Base-by-base conservation (phyloP, 139 green algal species). In the Chlorella sp. region DNA sequence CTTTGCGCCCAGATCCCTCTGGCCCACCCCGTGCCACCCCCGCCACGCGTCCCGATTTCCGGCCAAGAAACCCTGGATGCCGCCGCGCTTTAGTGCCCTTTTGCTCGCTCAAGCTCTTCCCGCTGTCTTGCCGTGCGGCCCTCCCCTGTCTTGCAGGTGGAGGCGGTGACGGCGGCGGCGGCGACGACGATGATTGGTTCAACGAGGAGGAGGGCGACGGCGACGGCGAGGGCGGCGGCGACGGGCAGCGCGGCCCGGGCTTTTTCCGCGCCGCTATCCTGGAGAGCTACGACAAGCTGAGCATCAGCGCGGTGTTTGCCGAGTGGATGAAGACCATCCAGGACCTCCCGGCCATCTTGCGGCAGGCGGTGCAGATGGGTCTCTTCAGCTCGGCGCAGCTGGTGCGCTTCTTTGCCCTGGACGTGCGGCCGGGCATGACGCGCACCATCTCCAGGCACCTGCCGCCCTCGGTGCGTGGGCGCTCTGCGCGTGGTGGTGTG, bases 381-480 rank as follows among this genome's bases (percentile, higher is more conserved):
- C 79, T 99, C 49, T 93, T 98, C 77, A 94, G 85, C 76, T 94
- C 85, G 1, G 90, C 91, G 0, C 91, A 97, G 79, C 81, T 99
- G 1, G 87, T 94, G 26, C 87, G 95, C 61, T 99, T 98, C 77
- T 83, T 97, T 62, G 86, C 86, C 55, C 92, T 97, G 85, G 91
- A 98, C 65, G 88, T 94, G 31, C 85, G 94, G 5, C 95, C 95
- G 14, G 93, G 83, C 72, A 59, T 97, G 2, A 90, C 90, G 4
- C 86, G 95, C 42, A 79, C 80, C 10, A 87, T 99, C 17, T 91
- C 90, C 30, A 84, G 95, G 49, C 73, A 61, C 32, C 76, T 97
- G 42, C 89, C 92, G n/a, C 77, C 87, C 17, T 59, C 76, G 72
- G 88, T 93, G 70, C 77, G 85, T 49, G 27, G n/a, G n/a, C n/a